Evolutionary conservation across 306 rosid species (phyloP).

Genomic region (Crotalaria pallida): DNA sequence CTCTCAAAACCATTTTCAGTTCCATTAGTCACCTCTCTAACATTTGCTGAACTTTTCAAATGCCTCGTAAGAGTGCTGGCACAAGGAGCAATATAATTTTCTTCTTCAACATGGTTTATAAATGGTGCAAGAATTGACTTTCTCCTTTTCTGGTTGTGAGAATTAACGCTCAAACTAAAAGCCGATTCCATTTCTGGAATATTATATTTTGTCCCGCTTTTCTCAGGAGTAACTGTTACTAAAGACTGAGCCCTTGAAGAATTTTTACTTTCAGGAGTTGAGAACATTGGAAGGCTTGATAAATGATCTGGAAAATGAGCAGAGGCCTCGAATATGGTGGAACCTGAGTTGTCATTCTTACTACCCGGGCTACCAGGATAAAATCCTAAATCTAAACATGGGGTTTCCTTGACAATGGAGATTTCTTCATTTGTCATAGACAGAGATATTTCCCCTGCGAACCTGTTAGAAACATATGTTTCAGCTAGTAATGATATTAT

Average conservation of each 20-base stretch:
- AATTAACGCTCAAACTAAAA: conserved; percentile 72
- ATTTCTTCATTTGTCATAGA: conserved; percentile 36
- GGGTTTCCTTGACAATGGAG: conserved; percentile 55
- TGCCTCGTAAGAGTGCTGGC: conserved; percentile 33
- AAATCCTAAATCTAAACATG: conserved; percentile 25
- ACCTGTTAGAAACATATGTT: conserved; percentile 43
- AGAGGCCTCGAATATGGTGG: conserved; percentile 46
- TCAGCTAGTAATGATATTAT: conserved; percentile 17
- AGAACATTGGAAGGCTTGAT: conserved; percentile 22
- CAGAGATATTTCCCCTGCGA: conserved; percentile 32
- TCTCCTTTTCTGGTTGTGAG: conserved; percentile 71
- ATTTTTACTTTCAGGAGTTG: conserved; percentile 21
- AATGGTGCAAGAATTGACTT: conserved; percentile 36
- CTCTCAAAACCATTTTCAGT: conserved; percentile 37
- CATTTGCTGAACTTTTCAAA: conserved; percentile 21
- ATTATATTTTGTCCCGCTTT: conserved; percentile 30
- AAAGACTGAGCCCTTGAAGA: conserved; percentile 38
- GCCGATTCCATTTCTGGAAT: conserved; percentile 52
- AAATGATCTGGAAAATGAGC: conserved; percentile 38
- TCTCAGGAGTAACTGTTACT: conserved; percentile 53
- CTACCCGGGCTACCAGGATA: conserved; percentile 43
- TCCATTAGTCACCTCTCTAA: conserved; percentile 34
- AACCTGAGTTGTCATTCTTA: conserved; percentile 43
- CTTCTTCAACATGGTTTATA: conserved; percentile 39
- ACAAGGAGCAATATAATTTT: conserved; percentile 32